Conservation (phyloP, 169 alveolate species). For the Eimeria praecox region DNA sequence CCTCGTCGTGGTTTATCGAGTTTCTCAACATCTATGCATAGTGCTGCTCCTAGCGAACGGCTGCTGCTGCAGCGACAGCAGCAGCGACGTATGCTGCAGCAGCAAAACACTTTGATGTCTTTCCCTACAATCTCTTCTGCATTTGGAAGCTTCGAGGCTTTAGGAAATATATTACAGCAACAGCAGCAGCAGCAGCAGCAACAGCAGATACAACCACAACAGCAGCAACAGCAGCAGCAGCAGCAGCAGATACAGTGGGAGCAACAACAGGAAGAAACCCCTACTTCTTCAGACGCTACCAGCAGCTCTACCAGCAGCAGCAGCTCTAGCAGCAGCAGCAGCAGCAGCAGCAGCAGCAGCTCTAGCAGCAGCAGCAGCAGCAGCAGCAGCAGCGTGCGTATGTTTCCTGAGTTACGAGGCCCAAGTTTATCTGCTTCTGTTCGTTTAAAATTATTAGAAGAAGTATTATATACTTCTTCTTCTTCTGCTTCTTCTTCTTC, state of each 20-base stretch:
- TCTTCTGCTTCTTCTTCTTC: too few species aligned
- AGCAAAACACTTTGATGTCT: background rate
- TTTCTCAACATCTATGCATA: background rate
- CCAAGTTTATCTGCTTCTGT: background rate
- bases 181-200: conserved; percentile 9
- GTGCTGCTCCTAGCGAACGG: conserved; percentile 67
- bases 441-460: background rate
- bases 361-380: too few species aligned
- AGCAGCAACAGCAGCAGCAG: too few species aligned
- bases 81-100: too few species aligned
- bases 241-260: too few species aligned
- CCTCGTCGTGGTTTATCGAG: background rate
- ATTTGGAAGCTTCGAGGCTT: background rate
- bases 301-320: too few species aligned
- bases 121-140: background rate
- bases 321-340: too few species aligned
- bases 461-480: background rate
- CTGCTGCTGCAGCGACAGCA: conserved; percentile 74
- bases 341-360: too few species aligned
- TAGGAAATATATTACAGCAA: background rate
- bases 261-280: too few species aligned
- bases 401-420: background rate
- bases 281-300: too few species aligned
- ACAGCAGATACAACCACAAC: too few species aligned
- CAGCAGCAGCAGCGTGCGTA: too few species aligned